A percentile compares a stretch with the other conserved stretches of the same genome.
Evolutionary conservation across 139 green algal genomes (phyloP).

Genomic region (Haematococcus sp.): DNA sequence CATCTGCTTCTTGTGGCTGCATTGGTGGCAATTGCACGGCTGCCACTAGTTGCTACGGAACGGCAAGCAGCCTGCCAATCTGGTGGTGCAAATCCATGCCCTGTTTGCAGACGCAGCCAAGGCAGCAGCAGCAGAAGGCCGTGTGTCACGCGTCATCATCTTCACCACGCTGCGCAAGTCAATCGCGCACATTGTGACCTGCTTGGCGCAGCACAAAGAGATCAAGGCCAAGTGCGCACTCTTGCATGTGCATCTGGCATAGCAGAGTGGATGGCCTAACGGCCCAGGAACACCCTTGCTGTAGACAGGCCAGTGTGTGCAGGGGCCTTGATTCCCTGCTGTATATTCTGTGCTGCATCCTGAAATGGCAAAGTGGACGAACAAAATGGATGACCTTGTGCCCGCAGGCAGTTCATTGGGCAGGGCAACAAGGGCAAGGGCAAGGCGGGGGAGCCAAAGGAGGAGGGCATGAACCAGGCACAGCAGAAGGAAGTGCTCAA

Average conservation of each 20-base stretch:
- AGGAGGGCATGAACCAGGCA: slow-evolving; percentile 43
- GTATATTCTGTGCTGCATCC: too few species aligned
- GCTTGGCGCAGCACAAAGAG: slow-evolving; percentile 52
- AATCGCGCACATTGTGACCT: slow-evolving; percentile 68
- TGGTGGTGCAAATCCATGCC: too few species aligned
- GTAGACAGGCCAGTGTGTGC: too few species aligned
- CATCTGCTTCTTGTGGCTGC: too few species aligned
- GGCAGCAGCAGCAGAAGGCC: neutral
- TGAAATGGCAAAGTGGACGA: too few species aligned
- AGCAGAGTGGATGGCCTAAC: neutral
- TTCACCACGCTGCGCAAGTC: slow-evolving; percentile 77
- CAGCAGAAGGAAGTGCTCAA: slow-evolving; percentile 46
- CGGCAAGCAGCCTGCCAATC: too few species aligned
- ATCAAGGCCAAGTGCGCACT: slow-evolving; percentile 50
- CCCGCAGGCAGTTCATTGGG: slow-evolving; percentile 78
- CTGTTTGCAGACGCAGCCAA: neutral
- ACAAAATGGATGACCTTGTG: too few species aligned
- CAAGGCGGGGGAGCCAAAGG: neutral
- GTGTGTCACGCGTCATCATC: slow-evolving; percentile 60
- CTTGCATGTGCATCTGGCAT: neutral
- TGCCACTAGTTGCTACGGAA: too few species aligned
- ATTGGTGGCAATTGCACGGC: too few species aligned
- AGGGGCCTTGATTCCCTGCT: too few species aligned
- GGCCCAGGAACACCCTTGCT: neutral
- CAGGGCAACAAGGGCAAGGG: slow-evolving; percentile 52